phyloP scores from a whole-genome alignment of 495 filamentous ascomycete genomes.

The Hypoxylon lienhwacheense region DNA sequence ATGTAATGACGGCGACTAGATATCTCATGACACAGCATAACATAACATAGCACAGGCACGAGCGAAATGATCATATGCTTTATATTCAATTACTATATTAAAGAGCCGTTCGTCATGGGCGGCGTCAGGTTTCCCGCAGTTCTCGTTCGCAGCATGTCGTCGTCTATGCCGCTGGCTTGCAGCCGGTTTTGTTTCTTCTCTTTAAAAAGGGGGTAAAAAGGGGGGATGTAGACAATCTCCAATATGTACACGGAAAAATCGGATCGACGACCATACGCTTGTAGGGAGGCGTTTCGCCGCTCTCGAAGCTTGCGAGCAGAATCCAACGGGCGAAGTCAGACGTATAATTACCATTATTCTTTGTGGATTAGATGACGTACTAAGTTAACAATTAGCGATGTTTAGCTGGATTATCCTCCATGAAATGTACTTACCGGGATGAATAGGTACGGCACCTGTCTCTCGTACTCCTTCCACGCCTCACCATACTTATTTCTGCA shows the following conservation, averaged over 20 bases:
- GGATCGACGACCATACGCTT: conserved; percentile 1
- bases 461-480: conserved; percentile 88
- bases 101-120: conserved; percentile 4
- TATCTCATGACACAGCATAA: neutral
- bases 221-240: conserved; percentile 16
- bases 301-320: neutral
- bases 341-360: neutral
- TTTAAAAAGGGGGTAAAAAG: conserved; percentile 15
- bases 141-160: conserved; percentile 20
- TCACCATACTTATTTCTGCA: conserved; percentile 90
- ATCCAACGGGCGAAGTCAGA: neutral
- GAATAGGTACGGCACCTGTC: conserved; percentile 86
- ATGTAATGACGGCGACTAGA: neutral
- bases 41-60: conserved; percentile 11
- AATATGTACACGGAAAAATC: conserved; percentile 23
- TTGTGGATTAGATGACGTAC: conserved; percentile 30
- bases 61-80: conserved; percentile 3
- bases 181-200: conserved; percentile 1
- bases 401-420: neutral
- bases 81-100: conserved; percentile 20
- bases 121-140: conserved; percentile 17
- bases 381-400: conserved; percentile 7
- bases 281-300: neutral
- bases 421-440: conserved; percentile 75
- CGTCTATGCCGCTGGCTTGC: conserved; percentile 5